Percentiles rank a stretch among this genome's conserved stretches.
Evolutionary conservation across 495 filamentous ascomycete genomes (phyloP).

Genomic region (Chaetomium fimeti): DNA sequence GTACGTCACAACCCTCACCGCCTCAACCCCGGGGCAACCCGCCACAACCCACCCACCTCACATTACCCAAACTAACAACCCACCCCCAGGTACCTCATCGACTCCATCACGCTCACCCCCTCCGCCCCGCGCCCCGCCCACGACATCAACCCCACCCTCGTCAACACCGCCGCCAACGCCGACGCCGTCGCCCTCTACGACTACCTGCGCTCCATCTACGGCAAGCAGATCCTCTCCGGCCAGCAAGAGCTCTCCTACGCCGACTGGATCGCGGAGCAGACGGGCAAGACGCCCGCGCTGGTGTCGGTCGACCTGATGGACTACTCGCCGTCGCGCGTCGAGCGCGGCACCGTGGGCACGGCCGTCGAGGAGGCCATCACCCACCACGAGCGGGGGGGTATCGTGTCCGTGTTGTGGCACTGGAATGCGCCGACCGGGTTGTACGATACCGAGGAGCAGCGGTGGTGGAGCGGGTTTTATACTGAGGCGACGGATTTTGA

Average conservation of each 20-base stretch:
- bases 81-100: slow-evolving; percentile 39
- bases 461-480: slow-evolving; percentile 53
- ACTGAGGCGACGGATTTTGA: slow-evolving; percentile 49
- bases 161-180: slow-evolving; percentile 34
- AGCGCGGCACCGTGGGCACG: slow-evolving; percentile 37
- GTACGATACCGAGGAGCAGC: slow-evolving; percentile 43
- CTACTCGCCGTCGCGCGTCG: slow-evolving; percentile 47
- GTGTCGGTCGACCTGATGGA: slow-evolving; percentile 49
- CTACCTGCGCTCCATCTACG: slow-evolving; percentile 46
- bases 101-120: slow-evolving; percentile 43
- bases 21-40: no score
- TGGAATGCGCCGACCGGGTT: slow-evolving; percentile 43
- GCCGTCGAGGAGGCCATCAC: slow-evolving; percentile 49
- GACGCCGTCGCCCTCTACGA: slow-evolving; percentile 34
- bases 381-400: slow-evolving; percentile 43
- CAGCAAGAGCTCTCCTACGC: slow-evolving; percentile 44
- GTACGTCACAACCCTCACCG: slow-evolving; percentile 17
- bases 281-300: slow-evolving; percentile 50
- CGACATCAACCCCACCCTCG: slow-evolving; percentile 34
- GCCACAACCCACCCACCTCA: no score
- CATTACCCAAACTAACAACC: no score
- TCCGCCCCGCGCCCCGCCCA: slow-evolving; percentile 39
- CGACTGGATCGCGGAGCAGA: slow-evolving; percentile 40
- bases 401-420: slow-evolving; percentile 50
- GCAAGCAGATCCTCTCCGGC: slow-evolving; percentile 48